Percentiles rank a stretch among this genome's conserved stretches.
phyloP scores from a whole-genome alignment of 805 yeast genomes.

The Spathaspora hagerdaliae region DNA sequence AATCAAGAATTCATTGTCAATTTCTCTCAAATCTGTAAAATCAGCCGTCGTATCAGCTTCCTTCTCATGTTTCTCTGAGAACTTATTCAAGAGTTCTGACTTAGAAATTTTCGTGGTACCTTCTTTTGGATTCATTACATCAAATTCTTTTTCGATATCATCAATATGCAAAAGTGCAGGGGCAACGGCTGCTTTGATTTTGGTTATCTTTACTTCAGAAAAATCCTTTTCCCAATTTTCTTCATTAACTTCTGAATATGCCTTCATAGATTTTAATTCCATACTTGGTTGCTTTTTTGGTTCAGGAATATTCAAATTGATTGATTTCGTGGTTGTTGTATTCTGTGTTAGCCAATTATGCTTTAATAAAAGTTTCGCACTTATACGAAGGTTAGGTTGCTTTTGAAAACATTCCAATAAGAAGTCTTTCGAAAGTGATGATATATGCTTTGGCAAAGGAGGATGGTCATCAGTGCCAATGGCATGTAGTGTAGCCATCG shows the following conservation, averaged over 20 bases:
- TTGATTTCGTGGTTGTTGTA: slow-evolving; percentile 2
- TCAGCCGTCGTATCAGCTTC: slow-evolving; percentile 8
- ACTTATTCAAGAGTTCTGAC: slow-evolving; percentile 26
- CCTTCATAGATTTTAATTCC: slow-evolving; percentile 18
- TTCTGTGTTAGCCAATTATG: slow-evolving; percentile 56
- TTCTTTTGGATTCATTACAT: neutral
- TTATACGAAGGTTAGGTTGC: slow-evolving; percentile 55
- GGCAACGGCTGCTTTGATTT: neutral
- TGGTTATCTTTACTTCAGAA: slow-evolving; percentile 11
- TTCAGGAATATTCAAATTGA: neutral
- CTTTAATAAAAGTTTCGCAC: slow-evolving; percentile 50
- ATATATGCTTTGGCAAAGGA: slow-evolving; percentile 54
- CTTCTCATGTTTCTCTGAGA: slow-evolving; percentile 21
- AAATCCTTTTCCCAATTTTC: slow-evolving; percentile 36
- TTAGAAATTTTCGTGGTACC: slow-evolving; percentile 14
- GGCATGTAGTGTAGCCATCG: slow-evolving; percentile 79
- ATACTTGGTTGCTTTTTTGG: slow-evolving; percentile 5
- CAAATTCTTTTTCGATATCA: slow-evolving; percentile 7
- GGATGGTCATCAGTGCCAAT: slow-evolving; percentile 75
- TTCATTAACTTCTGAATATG: slow-evolving; percentile 25
- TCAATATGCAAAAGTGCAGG: slow-evolving; percentile 7
- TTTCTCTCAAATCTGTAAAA: slow-evolving; percentile 1
- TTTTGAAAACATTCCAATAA: slow-evolving; percentile 66
- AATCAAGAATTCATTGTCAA: neutral
- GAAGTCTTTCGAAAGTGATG: slow-evolving; percentile 50